Evolutionary conservation across 73 alveolate genomes (phyloP).

Genomic region (Paramecium sexaurelia): DNA sequence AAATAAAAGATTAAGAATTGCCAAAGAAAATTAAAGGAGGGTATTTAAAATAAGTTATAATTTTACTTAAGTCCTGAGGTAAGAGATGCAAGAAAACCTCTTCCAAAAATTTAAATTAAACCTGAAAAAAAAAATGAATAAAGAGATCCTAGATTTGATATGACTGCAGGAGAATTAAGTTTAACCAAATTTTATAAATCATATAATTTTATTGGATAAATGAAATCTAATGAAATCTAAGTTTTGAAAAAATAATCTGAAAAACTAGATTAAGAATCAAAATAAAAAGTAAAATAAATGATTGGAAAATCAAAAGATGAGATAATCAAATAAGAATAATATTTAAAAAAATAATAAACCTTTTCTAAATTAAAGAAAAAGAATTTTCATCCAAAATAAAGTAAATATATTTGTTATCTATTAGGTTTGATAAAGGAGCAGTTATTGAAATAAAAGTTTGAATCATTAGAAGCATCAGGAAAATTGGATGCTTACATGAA

Average conservation of each 20-base stretch:
- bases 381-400: slow-evolving; percentile 37
- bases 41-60: background rate
- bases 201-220: background rate
- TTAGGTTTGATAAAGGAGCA: background rate
- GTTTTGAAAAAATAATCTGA: background rate
- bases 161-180: slow-evolving; percentile 28
- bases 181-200: slow-evolving; percentile 35
- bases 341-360: background rate
- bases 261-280: background rate
- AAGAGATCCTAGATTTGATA: slow-evolving; percentile 48
- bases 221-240: slow-evolving; percentile 30
- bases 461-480: background rate
- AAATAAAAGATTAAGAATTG: background rate
- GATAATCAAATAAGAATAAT: background rate
- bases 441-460: slow-evolving; percentile 1
- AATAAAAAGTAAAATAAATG: background rate
- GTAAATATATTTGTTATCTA: background rate
- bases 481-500: slow-evolving; percentile 21
- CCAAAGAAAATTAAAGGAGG: slow-evolving; percentile 46
- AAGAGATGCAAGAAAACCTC: slow-evolving; percentile 50
- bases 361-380: background rate
- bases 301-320: slow-evolving; percentile 25
- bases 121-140: background rate
- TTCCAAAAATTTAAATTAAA: background rate
- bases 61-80: background rate